Evolutionary conservation across 805 yeast species (phyloP).

Genomic region (Grigorovia yakushimaensis): DNA sequence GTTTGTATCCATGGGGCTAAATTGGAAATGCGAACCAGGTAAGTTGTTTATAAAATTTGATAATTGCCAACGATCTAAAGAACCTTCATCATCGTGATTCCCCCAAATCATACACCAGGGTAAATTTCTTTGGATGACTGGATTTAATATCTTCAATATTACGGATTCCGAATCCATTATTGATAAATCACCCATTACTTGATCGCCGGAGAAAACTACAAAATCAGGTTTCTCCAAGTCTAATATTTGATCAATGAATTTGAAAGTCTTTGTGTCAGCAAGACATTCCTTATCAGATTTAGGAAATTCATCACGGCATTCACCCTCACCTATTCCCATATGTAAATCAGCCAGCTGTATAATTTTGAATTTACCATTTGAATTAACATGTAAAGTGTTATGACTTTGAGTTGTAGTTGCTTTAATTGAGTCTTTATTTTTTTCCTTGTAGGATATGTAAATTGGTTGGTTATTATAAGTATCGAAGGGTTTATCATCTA

Average conservation of each 20-base stretch:
- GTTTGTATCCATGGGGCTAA: slow-evolving; percentile 48
- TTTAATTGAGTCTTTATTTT: too few relatives aligned
- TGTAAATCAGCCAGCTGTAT: slow-evolving; percentile 89
- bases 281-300: slow-evolving; percentile 39
- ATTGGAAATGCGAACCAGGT: slow-evolving; percentile 56
- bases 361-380: slow-evolving; percentile 55
- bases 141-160: slow-evolving; percentile 62
- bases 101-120: slow-evolving; percentile 87
- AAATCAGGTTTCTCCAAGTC: slow-evolving; percentile 76
- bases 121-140: slow-evolving; percentile 54
- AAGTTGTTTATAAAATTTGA: slow-evolving; percentile 46
- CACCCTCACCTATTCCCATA: slow-evolving; percentile 74
- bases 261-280: slow-evolving; percentile 68
- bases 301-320: slow-evolving; percentile 68
- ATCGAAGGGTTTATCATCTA: slow-evolving; percentile 1
- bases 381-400: neutral
- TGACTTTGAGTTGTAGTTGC: neutral
- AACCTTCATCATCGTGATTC: slow-evolving; percentile 90
- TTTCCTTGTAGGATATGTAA: slow-evolving; percentile 7
- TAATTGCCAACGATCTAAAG: slow-evolving; percentile 46
- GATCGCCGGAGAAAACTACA: slow-evolving; percentile 87
- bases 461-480: slow-evolving; percentile 6
- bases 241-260: slow-evolving; percentile 52
- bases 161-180: slow-evolving; percentile 79
- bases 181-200: slow-evolving; percentile 62